Evolutionary conservation across 495 filamentous ascomycete species (phyloP), one percentile per base, ranked within the genome.

Genomic region (Aspergillus sparsus): DNA sequence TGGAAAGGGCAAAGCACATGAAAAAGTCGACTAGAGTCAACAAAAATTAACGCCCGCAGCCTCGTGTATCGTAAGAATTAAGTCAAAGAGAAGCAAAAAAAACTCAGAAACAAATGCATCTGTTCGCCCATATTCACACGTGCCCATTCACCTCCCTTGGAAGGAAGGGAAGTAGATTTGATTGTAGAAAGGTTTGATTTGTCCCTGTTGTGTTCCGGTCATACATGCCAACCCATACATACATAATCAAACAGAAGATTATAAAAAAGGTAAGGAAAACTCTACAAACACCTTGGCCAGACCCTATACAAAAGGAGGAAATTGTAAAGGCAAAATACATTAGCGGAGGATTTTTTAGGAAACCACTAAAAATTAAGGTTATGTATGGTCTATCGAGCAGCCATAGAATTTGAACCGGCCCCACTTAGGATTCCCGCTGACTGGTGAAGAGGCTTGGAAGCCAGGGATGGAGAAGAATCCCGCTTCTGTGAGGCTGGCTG

Each of bases 391-490:
- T 65, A 80, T 58, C 75, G 74, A 33, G 72, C 68, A 16, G 66
- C 65, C 69, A 77, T 76, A 34, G 72, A 70, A 54, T 69, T 77
- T 55, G 70, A 66, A 34, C 71, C 64, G 34, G 76, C 49, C 18
- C 69, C 66, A 66, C 66, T 53, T 62, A 67, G 50, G 64, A 73
- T 49, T 58, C 71, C 55, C 27, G 62, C 16, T 55, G 76, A 62
- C 57, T 74, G 73, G 62, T 80, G 75, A 35, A 77, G 58, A 33
- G 71, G 58, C 53, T 75, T 77, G 6, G 73, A 65, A 12, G 70
- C 53, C 21, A 74, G 49, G 18, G 71, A 55, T 15, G 75, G 75
- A 10, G 77, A 77, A 9, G 67, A 41, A 31, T 74, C 73, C 33
- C 66, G 68, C 60, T 73, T 74, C 16, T 68, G 63, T 27, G 66